Base-by-base conservation (phyloP, 1,284 basidiomycete species). In the Moesziomyces sp. region DNA sequence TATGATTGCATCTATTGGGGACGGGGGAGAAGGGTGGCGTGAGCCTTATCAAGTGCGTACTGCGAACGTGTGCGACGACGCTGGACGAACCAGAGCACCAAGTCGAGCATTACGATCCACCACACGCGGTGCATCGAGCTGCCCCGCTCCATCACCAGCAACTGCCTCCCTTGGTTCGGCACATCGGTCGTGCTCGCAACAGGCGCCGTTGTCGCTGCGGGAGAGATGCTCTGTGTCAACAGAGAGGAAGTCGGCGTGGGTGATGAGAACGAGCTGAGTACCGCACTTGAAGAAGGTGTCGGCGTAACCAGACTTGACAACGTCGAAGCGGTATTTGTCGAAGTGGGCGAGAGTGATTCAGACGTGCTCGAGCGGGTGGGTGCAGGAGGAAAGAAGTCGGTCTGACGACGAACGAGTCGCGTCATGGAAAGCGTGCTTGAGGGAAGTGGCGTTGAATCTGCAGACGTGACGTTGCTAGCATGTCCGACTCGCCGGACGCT, bases 81-180 rank as follows among this genome's bases (percentile, higher is more conserved):
- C 18, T 70, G 60, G 2, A 24, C 26, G 14, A 59, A 57, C 67
- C 67, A 70, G 9, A 60, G 49, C 6, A 54, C 0, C 2, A 56
- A 19, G 21, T 63, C 47, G 30, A 70, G 52, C 46, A 70, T 58
- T 16, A 64, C 53, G 26, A 70, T 59, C 67, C 60, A 64, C 67
- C 67, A 70, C 0, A 70, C 19, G 1, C 57, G 48, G 38, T 70
- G 60, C 18, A 53, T 57, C 16, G 67, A 63, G 11, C 28, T 40
- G 2, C 40, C 44, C 14, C 52, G 44, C 5, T 40, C 19, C 8
- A 57, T 23, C 14, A 40, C 35, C 3, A 58, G 50, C 2, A 43
- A 16, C 7, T 50, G 34, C 6, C 34, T n/a, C 8, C 18, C 35
- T 4, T 18, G 14, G 7, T 38, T 16, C 35, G 5, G 35, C 14